phyloP scores from a whole-genome alignment of 2,329 filamentous ascomycete species.

The Ceratocystis diversiconidia region DNA sequence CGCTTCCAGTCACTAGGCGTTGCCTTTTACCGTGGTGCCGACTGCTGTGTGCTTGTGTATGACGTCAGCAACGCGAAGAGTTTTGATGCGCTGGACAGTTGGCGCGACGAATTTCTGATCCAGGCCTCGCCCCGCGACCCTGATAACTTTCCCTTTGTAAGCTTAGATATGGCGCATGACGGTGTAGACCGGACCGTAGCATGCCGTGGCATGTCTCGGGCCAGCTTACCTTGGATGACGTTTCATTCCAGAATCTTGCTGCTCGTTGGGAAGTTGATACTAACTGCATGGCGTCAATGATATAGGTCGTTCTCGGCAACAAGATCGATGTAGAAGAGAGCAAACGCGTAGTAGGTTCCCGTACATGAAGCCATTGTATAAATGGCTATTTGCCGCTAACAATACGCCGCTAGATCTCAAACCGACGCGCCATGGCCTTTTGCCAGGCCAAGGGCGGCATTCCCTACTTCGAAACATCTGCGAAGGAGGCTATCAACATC shows the following conservation, averaged over 20 bases:
- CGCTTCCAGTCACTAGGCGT: constrained; percentile 94
- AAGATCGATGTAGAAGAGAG: constrained; percentile 98
- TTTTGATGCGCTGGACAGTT: constrained; percentile 95
- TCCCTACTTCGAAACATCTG: constrained; percentile 97
- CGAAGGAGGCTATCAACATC: constrained; percentile 96
- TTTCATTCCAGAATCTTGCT: too few relatives aligned
- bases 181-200: background rate
- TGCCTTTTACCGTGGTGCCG: constrained; percentile 91
- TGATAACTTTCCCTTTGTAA: constrained; percentile 92
- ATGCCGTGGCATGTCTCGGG: too few relatives aligned
- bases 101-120: constrained; percentile 95
- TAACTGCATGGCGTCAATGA: constrained; percentile 19
- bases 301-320: constrained; percentile 83
- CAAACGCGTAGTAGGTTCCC: constrained; percentile 62
- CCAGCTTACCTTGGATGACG: too few relatives aligned
- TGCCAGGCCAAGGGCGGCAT: constrained; percentile 96
- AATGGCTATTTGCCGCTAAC: background rate
- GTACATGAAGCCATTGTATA: background rate
- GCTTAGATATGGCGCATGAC: constrained; percentile 24
- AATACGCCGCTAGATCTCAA: constrained; percentile 55
- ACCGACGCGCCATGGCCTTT: constrained; percentile 91
- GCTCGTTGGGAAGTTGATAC: background rate
- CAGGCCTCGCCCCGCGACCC: constrained; percentile 93
- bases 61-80: constrained; percentile 99
- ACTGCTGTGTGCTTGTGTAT: constrained; percentile 95